Evolutionary conservation across 2,329 filamentous ascomycete genomes (phyloP).

Genomic region (Dendryphion nanum): DNA sequence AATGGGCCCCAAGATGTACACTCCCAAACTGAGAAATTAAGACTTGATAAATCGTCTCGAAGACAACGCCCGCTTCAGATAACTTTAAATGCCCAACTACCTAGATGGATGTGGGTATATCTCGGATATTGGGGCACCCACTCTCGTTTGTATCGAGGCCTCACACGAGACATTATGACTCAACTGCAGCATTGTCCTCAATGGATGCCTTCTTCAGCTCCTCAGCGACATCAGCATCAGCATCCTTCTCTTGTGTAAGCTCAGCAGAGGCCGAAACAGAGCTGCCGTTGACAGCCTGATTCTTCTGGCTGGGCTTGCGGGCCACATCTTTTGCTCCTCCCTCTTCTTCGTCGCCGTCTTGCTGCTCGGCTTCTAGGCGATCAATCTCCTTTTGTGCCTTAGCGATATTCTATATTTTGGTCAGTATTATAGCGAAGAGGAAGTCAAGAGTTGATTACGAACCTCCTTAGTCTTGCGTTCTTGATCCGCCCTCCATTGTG

Average conservation of each 20-base stretch:
- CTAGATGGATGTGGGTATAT: too few species aligned
- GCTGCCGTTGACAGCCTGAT: slow-evolving; percentile 53
- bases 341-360: slow-evolving; percentile 55
- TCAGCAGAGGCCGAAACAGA: slow-evolving; percentile 53
- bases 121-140: too few species aligned
- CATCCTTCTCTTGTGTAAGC: slow-evolving; percentile 57
- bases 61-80: too few species aligned
- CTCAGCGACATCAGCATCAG: slow-evolving; percentile 57
- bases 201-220: slow-evolving; percentile 61
- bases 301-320: slow-evolving; percentile 53
- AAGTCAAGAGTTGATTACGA: slow-evolving; percentile 38
- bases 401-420: slow-evolving; percentile 74
- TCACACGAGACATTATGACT: slow-evolving; percentile 19
- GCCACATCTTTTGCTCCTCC: slow-evolving; percentile 55
- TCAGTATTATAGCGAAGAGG: slow-evolving; percentile 11
- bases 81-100: too few species aligned
- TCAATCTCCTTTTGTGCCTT: slow-evolving; percentile 97
- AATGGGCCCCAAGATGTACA: too few species aligned
- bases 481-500: slow-evolving; percentile 89
- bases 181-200: slow-evolving; percentile 48
- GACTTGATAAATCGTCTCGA: too few species aligned
- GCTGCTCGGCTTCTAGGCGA: slow-evolving; percentile 68
- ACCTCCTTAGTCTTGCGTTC: slow-evolving; percentile 86
- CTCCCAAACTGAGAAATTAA: too few species aligned
- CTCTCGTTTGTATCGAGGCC: too few species aligned